Percentiles rank a stretch among this genome's conserved stretches.
Evolutionary conservation across 768 basidiomycete genomes (phyloP).

Genomic region (Podaxis sp.): DNA sequence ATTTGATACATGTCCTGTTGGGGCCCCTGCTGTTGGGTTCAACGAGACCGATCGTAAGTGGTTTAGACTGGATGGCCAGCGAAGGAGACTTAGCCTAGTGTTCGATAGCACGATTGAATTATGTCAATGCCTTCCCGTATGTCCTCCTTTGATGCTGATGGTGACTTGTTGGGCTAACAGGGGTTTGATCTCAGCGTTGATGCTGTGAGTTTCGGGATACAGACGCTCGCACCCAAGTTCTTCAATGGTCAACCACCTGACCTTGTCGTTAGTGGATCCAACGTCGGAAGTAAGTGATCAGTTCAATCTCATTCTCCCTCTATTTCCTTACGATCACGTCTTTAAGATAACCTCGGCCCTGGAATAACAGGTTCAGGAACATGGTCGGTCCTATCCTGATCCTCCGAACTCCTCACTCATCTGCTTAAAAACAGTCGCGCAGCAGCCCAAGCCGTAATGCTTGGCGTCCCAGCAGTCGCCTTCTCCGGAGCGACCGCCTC

Average conservation of each 20-base stretch:
- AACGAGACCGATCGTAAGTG: slow-evolving; percentile 39
- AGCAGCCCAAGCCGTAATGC: slow-evolving; percentile 37
- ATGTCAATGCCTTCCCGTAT: slow-evolving; percentile 38
- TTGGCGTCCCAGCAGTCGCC: slow-evolving; percentile 42
- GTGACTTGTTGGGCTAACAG: not conserved
- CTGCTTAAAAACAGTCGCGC: slow-evolving; percentile 31
- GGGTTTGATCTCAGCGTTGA: slow-evolving; percentile 24
- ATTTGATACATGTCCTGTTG: slow-evolving; percentile 45
- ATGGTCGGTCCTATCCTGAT: slow-evolving; percentile 25
- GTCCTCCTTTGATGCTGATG: slow-evolving; percentile 5
- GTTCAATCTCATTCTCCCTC: not conserved
- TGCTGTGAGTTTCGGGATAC: slow-evolving; percentile 36
- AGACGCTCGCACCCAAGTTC: slow-evolving; percentile 34
- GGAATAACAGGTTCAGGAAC: slow-evolving; percentile 33
- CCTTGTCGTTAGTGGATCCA: slow-evolving; percentile 37
- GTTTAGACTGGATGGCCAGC: not conserved
- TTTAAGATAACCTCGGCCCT: slow-evolving; percentile 29
- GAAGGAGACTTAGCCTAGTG: not conserved
- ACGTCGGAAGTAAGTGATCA: slow-evolving; percentile 27
- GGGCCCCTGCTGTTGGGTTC: slow-evolving; percentile 43
- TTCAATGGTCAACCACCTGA: slow-evolving; percentile 33
- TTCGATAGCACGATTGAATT: slow-evolving; percentile 30
- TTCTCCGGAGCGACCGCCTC: slow-evolving; percentile 35
- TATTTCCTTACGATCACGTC: not conserved
- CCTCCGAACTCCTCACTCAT: not conserved